Base-by-base conservation (phyloP, 2,329 filamentous ascomycete species). In the Neurospora sp. region DNA sequence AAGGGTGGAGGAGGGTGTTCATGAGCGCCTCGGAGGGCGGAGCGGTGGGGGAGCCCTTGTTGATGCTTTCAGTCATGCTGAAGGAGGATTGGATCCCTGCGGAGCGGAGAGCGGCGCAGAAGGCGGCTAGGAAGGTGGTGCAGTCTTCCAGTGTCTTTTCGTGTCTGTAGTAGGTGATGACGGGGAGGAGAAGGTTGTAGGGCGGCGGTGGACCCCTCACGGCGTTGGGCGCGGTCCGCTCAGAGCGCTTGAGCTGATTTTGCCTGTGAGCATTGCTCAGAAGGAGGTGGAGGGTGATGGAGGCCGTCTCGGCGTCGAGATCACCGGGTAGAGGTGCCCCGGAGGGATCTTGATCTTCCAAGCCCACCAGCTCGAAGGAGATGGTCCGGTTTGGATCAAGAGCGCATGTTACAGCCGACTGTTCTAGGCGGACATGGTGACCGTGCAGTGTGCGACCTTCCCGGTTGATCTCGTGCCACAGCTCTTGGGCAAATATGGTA, bases 381-480 rank as follows among this genome's bases (percentile, higher is more conserved):
- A 95, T 81, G 28, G 85, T 85, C n/a, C 85, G 83, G 3, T 83
- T 79, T 0, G 83, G 75, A n/a, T 84, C 82, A 1, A 88, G 78
- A 3, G 84, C 81, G 75, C 88, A 87, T 10, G 83, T 82, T 57
- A 93, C 83, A 3, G 83, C 80, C 36, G 86, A 82, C 15, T 85
- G 88, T 41, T 87, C 84, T 15, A 89, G 86, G 36, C 85, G 86
- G 12, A 97, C 89, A 10, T 90, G 88, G 71, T 92, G 89, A 11
- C 89, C 88, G 3, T 90, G 85, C 28, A 97, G 83, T 0, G 85
- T 85, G 17, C 93, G 90, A 0, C 91, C 89, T 80, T 99, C 96
- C 19, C 92, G 87, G 68, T 90, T 89, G 71, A 98, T 84, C 80
- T 99, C 96, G 74, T 97, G 89, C 86, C 93, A 97, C 1, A 99